Conservation (phyloP, 2,329 filamentous ascomycete species). For the Hansfordia pulvinata region DNA sequence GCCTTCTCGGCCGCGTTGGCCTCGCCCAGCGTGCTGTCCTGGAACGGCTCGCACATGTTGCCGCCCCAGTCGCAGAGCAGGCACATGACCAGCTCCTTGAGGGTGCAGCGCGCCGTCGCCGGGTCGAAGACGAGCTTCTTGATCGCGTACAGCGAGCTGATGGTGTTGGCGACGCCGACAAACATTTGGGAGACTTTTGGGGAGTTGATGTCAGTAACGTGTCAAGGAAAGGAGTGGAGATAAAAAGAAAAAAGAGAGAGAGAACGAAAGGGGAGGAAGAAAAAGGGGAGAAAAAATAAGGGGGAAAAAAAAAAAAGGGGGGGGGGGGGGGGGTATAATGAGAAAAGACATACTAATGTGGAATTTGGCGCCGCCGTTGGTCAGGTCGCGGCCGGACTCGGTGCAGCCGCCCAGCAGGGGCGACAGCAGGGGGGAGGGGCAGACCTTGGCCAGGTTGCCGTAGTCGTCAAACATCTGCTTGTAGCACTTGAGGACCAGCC, state of each 20-base stretch:
- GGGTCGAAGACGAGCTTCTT: constrained; percentile 4
- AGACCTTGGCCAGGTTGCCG: constrained; percentile 2
- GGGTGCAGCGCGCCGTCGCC: constrained; percentile 1
- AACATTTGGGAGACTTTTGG: constrained; percentile 2
- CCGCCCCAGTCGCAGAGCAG: constrained; percentile 4
- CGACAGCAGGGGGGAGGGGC: constrained; percentile 4
- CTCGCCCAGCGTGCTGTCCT: background rate
- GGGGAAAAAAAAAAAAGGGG: too few species aligned
- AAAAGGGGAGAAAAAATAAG: too few species aligned
- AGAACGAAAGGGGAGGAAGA: too few species aligned
- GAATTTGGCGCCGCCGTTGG: constrained; percentile 2
- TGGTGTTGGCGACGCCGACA: constrained; percentile 3
- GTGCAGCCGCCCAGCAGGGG: constrained; percentile 2
- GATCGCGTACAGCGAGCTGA: constrained; percentile 5
- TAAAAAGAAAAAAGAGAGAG: too few species aligned
- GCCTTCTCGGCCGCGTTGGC: background rate
- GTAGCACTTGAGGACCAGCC: constrained; percentile 3
- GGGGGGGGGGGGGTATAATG: too few species aligned
- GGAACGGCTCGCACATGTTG: constrained; percentile 5
- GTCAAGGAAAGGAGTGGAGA: too few species aligned
- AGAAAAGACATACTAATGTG: too few species aligned
- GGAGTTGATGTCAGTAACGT: too few species aligned
- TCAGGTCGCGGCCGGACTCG: constrained; percentile 3
- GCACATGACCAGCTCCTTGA: constrained; percentile 2
- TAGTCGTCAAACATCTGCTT: constrained; percentile 3